Evolutionary conservation across 441 rosid genomes (phyloP), one percentile per base, ranked within the genome.

Genomic region (Populus hybrid): DNA sequence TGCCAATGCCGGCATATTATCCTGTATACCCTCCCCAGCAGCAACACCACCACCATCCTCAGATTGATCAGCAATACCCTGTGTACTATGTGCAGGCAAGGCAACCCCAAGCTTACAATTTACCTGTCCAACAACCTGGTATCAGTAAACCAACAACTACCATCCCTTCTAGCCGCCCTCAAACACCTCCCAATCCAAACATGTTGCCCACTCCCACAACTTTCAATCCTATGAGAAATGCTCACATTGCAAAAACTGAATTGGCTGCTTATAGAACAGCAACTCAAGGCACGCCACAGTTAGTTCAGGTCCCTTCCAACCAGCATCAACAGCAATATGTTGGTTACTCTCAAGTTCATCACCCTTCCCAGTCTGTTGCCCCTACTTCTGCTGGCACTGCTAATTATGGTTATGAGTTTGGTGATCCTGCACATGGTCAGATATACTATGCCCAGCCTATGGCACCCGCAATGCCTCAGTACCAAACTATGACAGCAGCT

Each of bases 1-100:
- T 86, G 82, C 97, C 97, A 0, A 80, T 90, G 14, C 81, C 89
- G 1, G 88, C 93, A 14, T 94, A 95, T 87, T 91, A 89, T 83
- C 89, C 89, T 28, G 84, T 92, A 8, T 94, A 91, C 79, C 89
- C 92, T 46, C 80, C 95, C 24, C 97, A 90, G 79, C 98, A 89
- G 81, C 98, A 86, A 23, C 92, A 83, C 10, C 94, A 85, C 5
- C 91, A 84, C 26, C 91, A 79, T 9, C 90, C 83, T 69, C 99
- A 92, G 81, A 83, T 89, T 71, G 97, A 90, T 80, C 99, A 93
- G 87, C 97, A 87, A 76, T 92, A 92, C 75, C 93, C 94, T 0
- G 79, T 94, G 67, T 95, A 92, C 77, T 95, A 92, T 78, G 79
- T 92, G 79, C 86, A 88, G 2, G 82, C 91, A 23, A 87, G 88